phyloP scores from a whole-genome alignment of 331 rosid species.

The Malus hybrid region DNA sequence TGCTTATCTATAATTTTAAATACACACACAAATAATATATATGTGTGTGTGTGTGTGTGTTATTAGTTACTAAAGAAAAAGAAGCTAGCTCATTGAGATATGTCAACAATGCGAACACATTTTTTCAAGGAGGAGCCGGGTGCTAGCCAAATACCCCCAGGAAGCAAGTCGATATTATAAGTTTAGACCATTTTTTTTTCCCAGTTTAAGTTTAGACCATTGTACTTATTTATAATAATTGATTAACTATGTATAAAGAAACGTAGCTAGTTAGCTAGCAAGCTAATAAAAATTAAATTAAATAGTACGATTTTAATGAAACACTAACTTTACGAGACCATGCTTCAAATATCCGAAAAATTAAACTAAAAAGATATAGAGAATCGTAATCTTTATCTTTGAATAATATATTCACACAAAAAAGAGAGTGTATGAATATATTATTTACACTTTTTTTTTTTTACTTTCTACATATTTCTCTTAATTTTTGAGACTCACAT shows the following conservation, averaged over 20 bases:
- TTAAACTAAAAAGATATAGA: no score
- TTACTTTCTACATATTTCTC: no score
- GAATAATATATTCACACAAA: no score
- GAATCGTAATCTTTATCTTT: no score
- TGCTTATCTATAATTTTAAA: constrained; percentile 13
- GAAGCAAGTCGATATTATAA: constrained; percentile 10
- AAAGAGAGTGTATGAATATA: no score
- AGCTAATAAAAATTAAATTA: no score
- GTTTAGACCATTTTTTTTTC: background rate
- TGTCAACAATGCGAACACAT: constrained; percentile 13
- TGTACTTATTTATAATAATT: background rate
- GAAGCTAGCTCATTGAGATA: background rate
- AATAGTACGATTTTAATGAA: no score
- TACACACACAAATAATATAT: background rate
- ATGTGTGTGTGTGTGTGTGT: no score
- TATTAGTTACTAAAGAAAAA: background rate
- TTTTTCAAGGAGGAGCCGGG: background rate
- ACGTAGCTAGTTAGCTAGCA: background rate
- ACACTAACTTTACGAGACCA: no score
- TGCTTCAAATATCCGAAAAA: no score
- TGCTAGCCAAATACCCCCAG: constrained; percentile 3
- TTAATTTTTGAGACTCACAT: no score
- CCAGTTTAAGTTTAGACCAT: background rate
- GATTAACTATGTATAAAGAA: background rate
- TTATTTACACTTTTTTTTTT: no score